A percentile compares a stretch with the other conserved stretches of the same genome.
These are phyloP conservation scores for Ophiostoma tasmaniense DNA, from an alignment of 2,329 filamentous ascomycete species.

Conservation along the genomic window DNA sequence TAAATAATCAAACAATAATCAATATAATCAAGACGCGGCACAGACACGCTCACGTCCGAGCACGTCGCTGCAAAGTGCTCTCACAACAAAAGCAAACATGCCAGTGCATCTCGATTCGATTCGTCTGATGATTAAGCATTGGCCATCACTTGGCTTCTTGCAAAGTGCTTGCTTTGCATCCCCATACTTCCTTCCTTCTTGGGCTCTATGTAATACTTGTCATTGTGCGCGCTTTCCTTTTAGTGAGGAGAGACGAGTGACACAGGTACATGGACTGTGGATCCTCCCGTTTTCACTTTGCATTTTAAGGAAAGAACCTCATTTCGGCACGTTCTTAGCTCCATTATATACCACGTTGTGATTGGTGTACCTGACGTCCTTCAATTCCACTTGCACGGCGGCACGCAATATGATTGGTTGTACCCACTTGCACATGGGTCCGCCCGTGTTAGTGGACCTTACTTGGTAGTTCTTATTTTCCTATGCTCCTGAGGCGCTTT, in stretches of 20 bases:
- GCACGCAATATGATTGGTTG: not conserved
- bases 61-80: not conserved
- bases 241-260: no score
- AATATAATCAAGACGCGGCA: not conserved
- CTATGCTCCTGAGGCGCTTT: not conserved
- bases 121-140: not conserved
- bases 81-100: not conserved
- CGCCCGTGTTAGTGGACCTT: not conserved
- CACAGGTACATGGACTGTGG: not conserved
- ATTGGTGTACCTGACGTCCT: constrained; percentile 1
- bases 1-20: not conserved
- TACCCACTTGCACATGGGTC: not conserved
- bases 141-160: not conserved
- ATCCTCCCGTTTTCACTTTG: not conserved
- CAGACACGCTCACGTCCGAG: not conserved
- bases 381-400: not conserved
- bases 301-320: constrained; percentile 14
- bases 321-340: constrained; percentile 16
- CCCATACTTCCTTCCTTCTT: not conserved
- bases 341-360: not conserved
- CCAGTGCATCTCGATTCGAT: not conserved
- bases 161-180: not conserved
- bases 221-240: not conserved
- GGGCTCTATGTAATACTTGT: not conserved
- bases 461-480: not conserved